Base-by-base conservation (phyloP, 139 green algal genomes). In the Coelastrella sp. region DNA sequence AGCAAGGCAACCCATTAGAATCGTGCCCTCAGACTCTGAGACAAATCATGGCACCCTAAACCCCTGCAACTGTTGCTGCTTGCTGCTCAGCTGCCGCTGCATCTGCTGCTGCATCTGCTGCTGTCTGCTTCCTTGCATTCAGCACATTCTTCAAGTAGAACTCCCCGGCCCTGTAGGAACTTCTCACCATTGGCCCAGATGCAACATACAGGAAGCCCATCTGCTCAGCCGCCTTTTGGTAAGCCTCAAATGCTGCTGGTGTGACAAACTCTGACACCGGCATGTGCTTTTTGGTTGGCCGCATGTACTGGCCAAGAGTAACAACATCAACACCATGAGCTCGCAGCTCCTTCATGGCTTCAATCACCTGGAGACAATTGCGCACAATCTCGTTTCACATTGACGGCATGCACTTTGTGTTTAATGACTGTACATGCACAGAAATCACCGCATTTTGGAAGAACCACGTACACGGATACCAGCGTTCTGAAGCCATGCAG, bases 291-390 rank as follows among this genome's bases (percentile, higher is more conserved):
- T 98, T 99, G 19, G 98, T 99, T 80, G 98, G 98, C 66, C 97
- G 95, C 97, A 99, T 98, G 96, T 99, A 99, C 96, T 99, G 98
- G 4, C 98, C 98, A 60, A 99, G 94, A 19, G 98, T 99, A 49
- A 99, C 95, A 56, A 99, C 98, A 90, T 99, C 98, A 76, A 99
- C 98, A 5, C 92, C 96, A 63, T 85, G 75, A 7, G 94, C 92
- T 4, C 94, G 80, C n/a, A 97, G 85, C 25, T 92, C 78, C 11
- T 88, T 72, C 91, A 99, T 89, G 8, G 96, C 91, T 66, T 93
- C 87, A 89, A 96, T 49, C 19, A 93, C 78, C 92, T 94, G 80
- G 24, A 88, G 5, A 57, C n/a, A 59, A 35, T 7, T 17, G 57
- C 78, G 66, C 14, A 58, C 7, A 84, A 3, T 8, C 17, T 76